Conservation (phyloP, 495 filamentous ascomycete genomes). For the Daldinia loculata region DNA sequence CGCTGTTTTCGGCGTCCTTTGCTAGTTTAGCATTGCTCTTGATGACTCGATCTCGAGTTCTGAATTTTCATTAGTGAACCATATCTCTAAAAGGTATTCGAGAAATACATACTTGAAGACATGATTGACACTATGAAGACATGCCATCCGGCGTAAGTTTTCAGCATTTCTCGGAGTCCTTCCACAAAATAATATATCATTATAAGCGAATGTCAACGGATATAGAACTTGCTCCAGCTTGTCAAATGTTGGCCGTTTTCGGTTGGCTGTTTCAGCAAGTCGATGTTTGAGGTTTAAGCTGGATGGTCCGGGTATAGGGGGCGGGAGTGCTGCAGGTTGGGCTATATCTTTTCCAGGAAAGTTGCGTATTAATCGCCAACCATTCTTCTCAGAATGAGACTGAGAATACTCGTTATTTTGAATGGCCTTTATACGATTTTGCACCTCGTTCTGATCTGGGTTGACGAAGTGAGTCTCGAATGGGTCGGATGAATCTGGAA, state of each 20-base stretch:
- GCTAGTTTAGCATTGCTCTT: conserved; percentile 86
- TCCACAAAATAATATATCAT: conserved; percentile 80
- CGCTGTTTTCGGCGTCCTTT: conserved; percentile 61
- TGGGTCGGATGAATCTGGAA: conserved; percentile 69
- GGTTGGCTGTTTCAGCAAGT: conserved; percentile 45
- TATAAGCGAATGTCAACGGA: conserved; percentile 76
- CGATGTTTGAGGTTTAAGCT: conserved; percentile 70
- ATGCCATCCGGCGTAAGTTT: conserved; percentile 73
- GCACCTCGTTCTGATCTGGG: conserved; percentile 65
- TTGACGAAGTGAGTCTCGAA: conserved; percentile 82
- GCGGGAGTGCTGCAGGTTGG: conserved; percentile 32
- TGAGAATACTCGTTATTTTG: conserved; percentile 68
- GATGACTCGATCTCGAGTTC: conserved; percentile 86
- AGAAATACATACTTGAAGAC: conserved; percentile 71
- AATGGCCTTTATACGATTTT: conserved; percentile 59
- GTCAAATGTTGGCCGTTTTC: conserved; percentile 55
- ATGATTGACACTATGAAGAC: conserved; percentile 88
- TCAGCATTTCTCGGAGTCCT: conserved; percentile 71
- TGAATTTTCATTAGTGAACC: conserved; percentile 39
- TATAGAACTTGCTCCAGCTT: conserved; percentile 61
- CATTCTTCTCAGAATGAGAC: conserved; percentile 54
- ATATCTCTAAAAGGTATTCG: neutral
- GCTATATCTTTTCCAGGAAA: conserved; percentile 45
- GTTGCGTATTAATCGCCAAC: conserved; percentile 52
- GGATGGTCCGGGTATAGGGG: conserved; percentile 48